Evolutionary conservation across 768 basidiomycete genomes (phyloP).

Genomic region (Podaxis pistillaris): DNA sequence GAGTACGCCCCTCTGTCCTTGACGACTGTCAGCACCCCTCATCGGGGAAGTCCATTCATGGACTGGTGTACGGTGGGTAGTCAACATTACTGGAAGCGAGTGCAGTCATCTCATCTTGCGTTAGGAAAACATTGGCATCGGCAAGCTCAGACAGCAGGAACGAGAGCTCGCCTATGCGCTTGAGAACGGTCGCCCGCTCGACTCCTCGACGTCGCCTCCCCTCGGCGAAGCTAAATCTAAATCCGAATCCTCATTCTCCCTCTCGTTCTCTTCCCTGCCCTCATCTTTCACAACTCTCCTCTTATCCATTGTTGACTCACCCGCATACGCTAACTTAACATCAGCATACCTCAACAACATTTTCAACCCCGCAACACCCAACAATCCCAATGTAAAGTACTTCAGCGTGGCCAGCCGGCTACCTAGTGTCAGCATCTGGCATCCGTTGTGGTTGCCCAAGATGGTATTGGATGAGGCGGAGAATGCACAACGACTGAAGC

Average conservation of each 20-base stretch:
- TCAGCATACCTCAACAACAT: conserved; percentile 73
- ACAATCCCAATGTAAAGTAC: conserved; percentile 84
- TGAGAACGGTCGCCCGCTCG: conserved; percentile 1
- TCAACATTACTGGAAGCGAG: background rate
- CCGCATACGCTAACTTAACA: conserved; percentile 93
- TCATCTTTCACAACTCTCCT: conserved; percentile 86
- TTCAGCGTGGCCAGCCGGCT: conserved; percentile 87
- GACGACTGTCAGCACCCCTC: conserved; percentile 89
- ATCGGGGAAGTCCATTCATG: conserved; percentile 98
- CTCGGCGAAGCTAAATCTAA: conserved; percentile 19
- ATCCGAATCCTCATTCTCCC: conserved; percentile 33
- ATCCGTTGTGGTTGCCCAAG: conserved; percentile 97
- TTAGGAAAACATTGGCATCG: conserved; percentile 91
- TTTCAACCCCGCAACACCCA: conserved; percentile 82
- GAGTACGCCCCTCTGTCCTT: conserved; percentile 86
- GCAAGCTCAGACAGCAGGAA: conserved; percentile 52
- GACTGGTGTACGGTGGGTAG: conserved; percentile 89
- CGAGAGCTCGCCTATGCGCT: conserved; percentile 22
- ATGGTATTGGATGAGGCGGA: conserved; percentile 88
- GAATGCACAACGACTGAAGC: conserved; percentile 47
- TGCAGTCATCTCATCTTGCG: background rate
- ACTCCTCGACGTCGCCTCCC: conserved; percentile 6
- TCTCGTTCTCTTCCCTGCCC: conserved; percentile 65
- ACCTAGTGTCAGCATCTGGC: conserved; percentile 68
- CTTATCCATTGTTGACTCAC: conserved; percentile 88